Conservation (phyloP, 768 basidiomycete species). For the Pholiota molesta region DNA sequence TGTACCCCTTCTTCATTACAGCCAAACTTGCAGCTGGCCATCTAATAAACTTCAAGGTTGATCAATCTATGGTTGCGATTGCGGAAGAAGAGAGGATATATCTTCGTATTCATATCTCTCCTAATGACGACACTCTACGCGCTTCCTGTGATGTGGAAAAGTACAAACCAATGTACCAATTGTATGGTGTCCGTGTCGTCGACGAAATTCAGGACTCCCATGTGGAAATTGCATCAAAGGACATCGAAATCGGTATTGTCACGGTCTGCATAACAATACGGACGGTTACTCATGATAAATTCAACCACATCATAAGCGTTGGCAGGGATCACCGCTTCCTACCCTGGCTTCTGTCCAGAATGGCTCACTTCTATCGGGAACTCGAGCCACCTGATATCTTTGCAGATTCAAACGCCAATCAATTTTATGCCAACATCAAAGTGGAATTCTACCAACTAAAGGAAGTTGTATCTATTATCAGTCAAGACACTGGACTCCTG, state of each 20-base stretch:
- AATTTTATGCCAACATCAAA: neutral
- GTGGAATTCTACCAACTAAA: neutral
- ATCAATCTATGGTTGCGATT: neutral
- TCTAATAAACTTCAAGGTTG: neutral
- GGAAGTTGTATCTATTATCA: neutral
- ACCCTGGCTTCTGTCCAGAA: neutral
- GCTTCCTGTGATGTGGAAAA: neutral
- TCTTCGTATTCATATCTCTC: neutral
- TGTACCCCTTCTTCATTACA: neutral
- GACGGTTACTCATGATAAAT: neutral
- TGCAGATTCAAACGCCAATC: neutral
- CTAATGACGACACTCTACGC: neutral
- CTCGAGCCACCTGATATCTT: neutral
- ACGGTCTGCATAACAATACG: neutral
- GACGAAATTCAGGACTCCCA: neutral
- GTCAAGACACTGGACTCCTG: neutral
- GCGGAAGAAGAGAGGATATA: neutral
- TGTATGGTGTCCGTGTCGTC: neutral
- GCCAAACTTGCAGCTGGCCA: neutral
- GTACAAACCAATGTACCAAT: neutral
- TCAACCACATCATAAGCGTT: neutral
- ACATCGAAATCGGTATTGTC: neutral
- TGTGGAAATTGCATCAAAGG: neutral
- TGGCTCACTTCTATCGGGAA: neutral
- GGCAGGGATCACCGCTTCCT: neutral